These are phyloP conservation scores for Raffaelea ambrosiae DNA, from an alignment of 2,329 filamentous ascomycete species.

Conservation along the genomic window DNA sequence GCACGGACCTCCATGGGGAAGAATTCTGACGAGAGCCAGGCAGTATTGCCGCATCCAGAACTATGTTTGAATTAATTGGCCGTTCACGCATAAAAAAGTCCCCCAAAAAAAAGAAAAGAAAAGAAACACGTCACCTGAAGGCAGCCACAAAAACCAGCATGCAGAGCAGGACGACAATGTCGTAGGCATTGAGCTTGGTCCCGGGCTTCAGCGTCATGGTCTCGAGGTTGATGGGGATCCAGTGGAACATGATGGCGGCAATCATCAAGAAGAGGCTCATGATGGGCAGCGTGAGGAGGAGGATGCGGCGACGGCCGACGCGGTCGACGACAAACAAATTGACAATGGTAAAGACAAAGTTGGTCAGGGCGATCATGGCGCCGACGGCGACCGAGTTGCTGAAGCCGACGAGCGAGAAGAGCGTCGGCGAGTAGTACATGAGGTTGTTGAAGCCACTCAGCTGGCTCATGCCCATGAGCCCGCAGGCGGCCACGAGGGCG, in stretches of 20 bases:
- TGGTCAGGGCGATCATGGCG: slow-evolving; percentile 68
- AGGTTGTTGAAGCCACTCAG: slow-evolving; percentile 54
- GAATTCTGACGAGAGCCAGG: slow-evolving; percentile 2
- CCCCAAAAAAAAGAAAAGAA: too few relatives aligned
- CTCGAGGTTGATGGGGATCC: slow-evolving; percentile 1
- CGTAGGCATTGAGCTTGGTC: not conserved
- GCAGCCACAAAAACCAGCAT: slow-evolving; percentile 1
- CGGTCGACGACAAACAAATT: slow-evolving; percentile 70
- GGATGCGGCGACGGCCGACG: slow-evolving; percentile 66
- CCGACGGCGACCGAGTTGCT: slow-evolving; percentile 69
- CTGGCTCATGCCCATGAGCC: slow-evolving; percentile 1
- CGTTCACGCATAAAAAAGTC: not conserved
- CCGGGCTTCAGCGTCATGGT: not conserved
- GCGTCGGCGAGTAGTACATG: slow-evolving; percentile 84
- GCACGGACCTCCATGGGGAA: slow-evolving; percentile 4
- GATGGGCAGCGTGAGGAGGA: slow-evolving; percentile 38
- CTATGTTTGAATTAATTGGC: not conserved
- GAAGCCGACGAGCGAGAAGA: slow-evolving; percentile 71
- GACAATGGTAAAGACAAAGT: slow-evolving; percentile 66
- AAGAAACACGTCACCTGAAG: not conserved
- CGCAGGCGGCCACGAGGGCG: not conserved
- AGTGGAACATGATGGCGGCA: slow-evolving; percentile 1
- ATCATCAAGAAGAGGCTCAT: not conserved
- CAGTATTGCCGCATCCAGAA: slow-evolving; percentile 1
- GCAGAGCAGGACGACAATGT: not conserved